Evolutionary conservation across 75 land plant species (phyloP).

Genomic region (Sequoiadendron giganteum): DNA sequence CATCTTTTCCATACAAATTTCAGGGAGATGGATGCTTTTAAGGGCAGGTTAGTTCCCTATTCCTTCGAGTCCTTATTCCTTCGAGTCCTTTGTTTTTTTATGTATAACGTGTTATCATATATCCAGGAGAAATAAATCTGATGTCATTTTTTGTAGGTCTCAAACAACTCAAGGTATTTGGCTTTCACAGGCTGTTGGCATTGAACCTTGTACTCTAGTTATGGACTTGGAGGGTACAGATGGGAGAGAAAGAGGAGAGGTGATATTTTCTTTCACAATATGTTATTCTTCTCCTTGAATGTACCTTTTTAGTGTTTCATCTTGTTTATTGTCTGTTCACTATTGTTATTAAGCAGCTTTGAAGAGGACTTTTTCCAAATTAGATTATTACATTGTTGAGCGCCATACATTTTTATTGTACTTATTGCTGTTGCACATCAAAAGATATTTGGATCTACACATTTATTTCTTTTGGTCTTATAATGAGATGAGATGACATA

Average conservation of each 20-base stretch:
- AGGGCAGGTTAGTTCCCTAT: conserved; percentile 49
- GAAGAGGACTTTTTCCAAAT: background rate
- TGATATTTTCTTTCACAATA: conserved; percentile 14
- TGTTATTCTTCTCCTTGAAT: background rate
- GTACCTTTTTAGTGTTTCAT: background rate
- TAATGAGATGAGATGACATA: too few relatives aligned
- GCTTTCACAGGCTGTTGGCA: conserved; percentile 65
- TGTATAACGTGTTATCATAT: background rate
- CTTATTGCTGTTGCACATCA: background rate
- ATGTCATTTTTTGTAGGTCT: conserved; percentile 26
- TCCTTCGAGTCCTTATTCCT: conserved; percentile 13
- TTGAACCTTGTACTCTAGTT: conserved; percentile 75
- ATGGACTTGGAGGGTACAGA: conserved; percentile 96
- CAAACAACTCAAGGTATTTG: conserved; percentile 94
- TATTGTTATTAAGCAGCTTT: background rate
- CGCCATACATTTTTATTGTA: background rate
- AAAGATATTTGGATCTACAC: too few relatives aligned
- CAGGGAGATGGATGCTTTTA: conserved; percentile 87
- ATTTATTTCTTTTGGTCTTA: too few relatives aligned
- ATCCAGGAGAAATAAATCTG: background rate
- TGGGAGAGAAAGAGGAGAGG: conserved; percentile 94
- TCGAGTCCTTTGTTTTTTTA: conserved; percentile 11
- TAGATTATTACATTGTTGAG: background rate
- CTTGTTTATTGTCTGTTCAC: background rate
- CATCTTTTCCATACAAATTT: conserved; percentile 74